phyloP scores from a whole-genome alignment of 306 rosid species.

The Casuarina equisetifolia region DNA sequence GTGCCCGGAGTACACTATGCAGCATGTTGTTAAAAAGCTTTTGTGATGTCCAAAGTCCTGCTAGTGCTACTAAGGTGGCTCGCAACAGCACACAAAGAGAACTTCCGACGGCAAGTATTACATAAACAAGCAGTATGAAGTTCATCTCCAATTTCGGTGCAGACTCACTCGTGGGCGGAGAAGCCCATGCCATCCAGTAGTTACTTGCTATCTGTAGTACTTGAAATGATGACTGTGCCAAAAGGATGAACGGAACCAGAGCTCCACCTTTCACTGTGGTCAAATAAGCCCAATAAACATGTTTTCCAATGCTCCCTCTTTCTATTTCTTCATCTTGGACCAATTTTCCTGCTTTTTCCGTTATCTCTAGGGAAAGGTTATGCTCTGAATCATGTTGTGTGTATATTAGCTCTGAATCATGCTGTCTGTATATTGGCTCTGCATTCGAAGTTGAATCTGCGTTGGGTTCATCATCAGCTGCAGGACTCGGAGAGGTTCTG shows the following conservation, averaged over 20 bases:
- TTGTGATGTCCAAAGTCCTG: slow-evolving; percentile 82
- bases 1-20: slow-evolving; percentile 70
- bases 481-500: slow-evolving; percentile 36
- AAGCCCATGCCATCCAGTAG: slow-evolving; percentile 98
- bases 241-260: slow-evolving; percentile 68
- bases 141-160: slow-evolving; percentile 52
- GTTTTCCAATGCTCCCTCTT: slow-evolving; percentile 87
- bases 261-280: slow-evolving; percentile 70
- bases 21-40: slow-evolving; percentile 75
- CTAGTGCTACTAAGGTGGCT: slow-evolving; percentile 52
- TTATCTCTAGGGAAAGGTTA: slow-evolving; percentile 50
- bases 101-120: slow-evolving; percentile 69
- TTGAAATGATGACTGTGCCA: slow-evolving; percentile 89
- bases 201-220: slow-evolving; percentile 84
- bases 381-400: slow-evolving; percentile 52
- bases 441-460: slow-evolving; percentile 37
- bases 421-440: slow-evolving; percentile 35
- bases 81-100: slow-evolving; percentile 66
- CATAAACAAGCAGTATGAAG: slow-evolving; percentile 56
- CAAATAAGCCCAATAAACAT: slow-evolving; percentile 79
- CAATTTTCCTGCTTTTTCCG: slow-evolving; percentile 67
- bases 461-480: slow-evolving; percentile 44
- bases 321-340: slow-evolving; percentile 96
- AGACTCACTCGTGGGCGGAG: slow-evolving; percentile 66
- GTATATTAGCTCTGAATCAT: slow-evolving; percentile 43